A percentile compares a stretch with the other conserved stretches of the same genome.
Evolutionary conservation across 192 early-diverging fungal genomes (phyloP).

Genomic region (Phycomyces blakesleeanus): DNA sequence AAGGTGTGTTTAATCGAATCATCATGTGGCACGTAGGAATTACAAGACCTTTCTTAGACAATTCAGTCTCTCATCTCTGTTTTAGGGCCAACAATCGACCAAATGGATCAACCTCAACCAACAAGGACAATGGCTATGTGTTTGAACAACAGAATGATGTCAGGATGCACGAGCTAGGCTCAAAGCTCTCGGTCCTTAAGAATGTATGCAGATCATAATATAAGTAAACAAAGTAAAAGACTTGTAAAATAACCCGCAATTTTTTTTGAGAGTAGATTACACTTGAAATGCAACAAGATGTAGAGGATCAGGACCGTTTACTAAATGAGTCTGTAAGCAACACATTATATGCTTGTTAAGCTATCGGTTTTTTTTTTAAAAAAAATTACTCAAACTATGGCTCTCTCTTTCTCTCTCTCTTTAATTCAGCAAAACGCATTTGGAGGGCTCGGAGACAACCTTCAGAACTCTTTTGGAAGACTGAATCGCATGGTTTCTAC

Average conservation of each 20-base stretch:
- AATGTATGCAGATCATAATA: conserved; percentile 32
- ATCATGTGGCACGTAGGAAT: too few relatives aligned
- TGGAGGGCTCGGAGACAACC: conserved; percentile 19
- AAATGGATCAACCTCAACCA: conserved; percentile 7
- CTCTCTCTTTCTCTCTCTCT: not conserved
- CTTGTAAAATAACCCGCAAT: too few relatives aligned
- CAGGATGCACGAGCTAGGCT: conserved; percentile 48
- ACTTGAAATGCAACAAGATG: conserved; percentile 44
- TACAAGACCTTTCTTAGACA: too few relatives aligned
- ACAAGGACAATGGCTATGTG: conserved; percentile 20
- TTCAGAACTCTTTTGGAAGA: conserved; percentile 27
- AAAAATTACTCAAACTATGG: too few relatives aligned
- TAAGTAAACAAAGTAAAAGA: not conserved
- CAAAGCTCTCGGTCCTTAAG: conserved; percentile 51
- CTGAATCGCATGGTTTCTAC: conserved; percentile 40
- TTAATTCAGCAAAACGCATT: conserved; percentile 27
- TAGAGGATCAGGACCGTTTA: conserved; percentile 35
- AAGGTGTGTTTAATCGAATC: too few relatives aligned
- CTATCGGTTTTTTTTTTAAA: not conserved
- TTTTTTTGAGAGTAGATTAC: conserved; percentile 34
- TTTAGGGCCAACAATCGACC: not conserved
- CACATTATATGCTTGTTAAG: not conserved
- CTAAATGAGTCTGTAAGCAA: conserved; percentile 37
- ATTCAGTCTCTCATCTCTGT: too few relatives aligned
- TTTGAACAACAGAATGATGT: conserved; percentile 56